Evolutionary conservation across 2,329 filamentous ascomycete species (phyloP).

Genomic region (Trichoderma guizhouense): DNA sequence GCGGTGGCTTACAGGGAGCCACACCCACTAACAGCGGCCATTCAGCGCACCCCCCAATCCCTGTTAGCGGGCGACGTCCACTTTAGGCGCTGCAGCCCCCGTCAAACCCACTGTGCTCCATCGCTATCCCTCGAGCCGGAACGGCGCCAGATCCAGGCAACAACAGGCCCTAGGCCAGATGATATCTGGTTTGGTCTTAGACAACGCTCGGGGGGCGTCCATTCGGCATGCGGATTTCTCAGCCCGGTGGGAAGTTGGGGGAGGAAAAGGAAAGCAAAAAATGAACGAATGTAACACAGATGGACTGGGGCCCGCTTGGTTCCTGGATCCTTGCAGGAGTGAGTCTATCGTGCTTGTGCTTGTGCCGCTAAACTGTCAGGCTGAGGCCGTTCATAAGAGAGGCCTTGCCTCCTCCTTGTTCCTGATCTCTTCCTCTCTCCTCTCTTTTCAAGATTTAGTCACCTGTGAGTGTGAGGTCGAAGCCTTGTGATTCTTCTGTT

Average conservation of each 20-base stretch:
- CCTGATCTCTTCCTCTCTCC: background rate
- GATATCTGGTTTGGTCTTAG: constrained; percentile 20
- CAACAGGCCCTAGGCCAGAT: constrained; percentile 30
- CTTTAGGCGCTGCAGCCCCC: constrained; percentile 13
- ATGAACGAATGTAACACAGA: constrained; percentile 6
- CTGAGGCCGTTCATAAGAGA: constrained; percentile 13
- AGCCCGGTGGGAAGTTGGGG: background rate
- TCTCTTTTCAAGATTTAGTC: background rate
- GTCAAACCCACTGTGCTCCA: background rate
- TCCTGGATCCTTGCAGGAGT: constrained; percentile 17
- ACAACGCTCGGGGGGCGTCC: constrained; percentile 9
- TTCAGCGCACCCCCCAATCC: constrained; percentile 1
- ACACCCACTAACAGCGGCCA: background rate
- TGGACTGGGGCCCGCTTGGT: background rate
- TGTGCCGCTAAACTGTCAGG: background rate
- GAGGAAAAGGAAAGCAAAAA: background rate
- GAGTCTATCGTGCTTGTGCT: constrained; percentile 7
- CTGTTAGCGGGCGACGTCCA: constrained; percentile 16
- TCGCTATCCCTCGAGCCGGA: constrained; percentile 9
- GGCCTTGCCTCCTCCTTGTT: constrained; percentile 2
- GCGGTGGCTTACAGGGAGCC: constrained; percentile 18
- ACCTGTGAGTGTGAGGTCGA: background rate
- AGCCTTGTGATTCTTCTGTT: background rate
- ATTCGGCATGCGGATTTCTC: constrained; percentile 8
- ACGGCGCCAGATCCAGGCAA: constrained; percentile 31